These are phyloP conservation scores for Trichomonascaceae sp. DNA, from an alignment of 1,139 yeast species.

Conservation along the genomic window DNA sequence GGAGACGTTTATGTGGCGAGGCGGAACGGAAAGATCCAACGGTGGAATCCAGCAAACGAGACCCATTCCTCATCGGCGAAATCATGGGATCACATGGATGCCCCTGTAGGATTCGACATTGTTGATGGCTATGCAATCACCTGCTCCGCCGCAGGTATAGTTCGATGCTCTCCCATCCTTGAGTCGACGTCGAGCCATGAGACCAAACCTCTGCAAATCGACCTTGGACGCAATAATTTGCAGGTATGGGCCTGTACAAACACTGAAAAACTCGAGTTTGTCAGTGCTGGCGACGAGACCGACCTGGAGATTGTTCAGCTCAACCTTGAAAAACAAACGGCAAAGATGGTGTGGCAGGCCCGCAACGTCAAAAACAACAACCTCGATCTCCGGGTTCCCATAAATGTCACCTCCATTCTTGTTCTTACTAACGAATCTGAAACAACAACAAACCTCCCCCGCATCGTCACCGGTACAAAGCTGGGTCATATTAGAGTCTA, in stretches of 20 bases:
- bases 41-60: no score
- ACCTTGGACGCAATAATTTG: slow-evolving; percentile 1
- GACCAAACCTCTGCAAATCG: neutral
- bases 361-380: slow-evolving; percentile 27
- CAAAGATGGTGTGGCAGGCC: slow-evolving; percentile 22
- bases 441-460: neutral
- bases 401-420: slow-evolving; percentile 24
- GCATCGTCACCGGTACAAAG: slow-evolving; percentile 48
- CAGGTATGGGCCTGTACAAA: slow-evolving; percentile 5
- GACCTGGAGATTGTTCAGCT: slow-evolving; percentile 26
- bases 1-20: neutral
- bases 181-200: neutral
- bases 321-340: slow-evolving; percentile 5
- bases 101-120: slow-evolving; percentile 6
- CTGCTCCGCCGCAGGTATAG: slow-evolving; percentile 2
- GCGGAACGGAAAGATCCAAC: no score
- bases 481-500: slow-evolving; percentile 43
- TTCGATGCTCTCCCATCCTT: neutral
- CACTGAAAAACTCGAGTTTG: slow-evolving; percentile 11
- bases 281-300: slow-evolving; percentile 35
- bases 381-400: slow-evolving; percentile 26
- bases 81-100: neutral
- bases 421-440: slow-evolving; percentile 14
- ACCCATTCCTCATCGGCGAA: no score
- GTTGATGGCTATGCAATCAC: slow-evolving; percentile 3